These are phyloP conservation scores for Cajanus cajan DNA, from an alignment of 306 rosid species.

Conservation along the genomic window DNA sequence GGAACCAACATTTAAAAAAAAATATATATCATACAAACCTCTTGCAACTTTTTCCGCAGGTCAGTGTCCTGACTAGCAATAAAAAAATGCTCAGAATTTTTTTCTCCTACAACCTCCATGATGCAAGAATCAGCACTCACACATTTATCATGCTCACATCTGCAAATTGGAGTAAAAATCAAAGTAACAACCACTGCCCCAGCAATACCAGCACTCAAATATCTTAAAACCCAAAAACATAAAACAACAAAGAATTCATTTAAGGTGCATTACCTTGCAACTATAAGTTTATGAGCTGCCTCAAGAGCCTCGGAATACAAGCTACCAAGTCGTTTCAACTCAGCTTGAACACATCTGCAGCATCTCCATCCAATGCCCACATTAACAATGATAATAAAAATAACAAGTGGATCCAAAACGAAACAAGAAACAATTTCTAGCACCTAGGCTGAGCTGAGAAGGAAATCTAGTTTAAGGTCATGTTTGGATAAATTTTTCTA, in stretches of 20 bases:
- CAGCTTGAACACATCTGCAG: conserved; percentile 65
- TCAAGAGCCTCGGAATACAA: conserved; percentile 52
- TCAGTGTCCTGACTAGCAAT: conserved; percentile 74
- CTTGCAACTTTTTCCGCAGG: conserved; percentile 54
- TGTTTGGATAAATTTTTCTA: too few relatives aligned
- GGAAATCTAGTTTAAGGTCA: neutral
- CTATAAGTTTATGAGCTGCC: conserved; percentile 56
- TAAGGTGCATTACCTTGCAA: conserved; percentile 52
- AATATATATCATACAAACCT: conserved; percentile 40
- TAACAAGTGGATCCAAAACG: neutral
- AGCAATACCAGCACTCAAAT: neutral
- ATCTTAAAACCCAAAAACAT: conserved; percentile 13
- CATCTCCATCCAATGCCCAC: conserved; percentile 16
- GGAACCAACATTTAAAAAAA: neutral
- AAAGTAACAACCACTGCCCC: neutral
- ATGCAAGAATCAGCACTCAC: conserved; percentile 61
- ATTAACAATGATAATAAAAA: neutral
- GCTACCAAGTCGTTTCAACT: conserved; percentile 65
- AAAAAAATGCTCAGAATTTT: conserved; percentile 77
- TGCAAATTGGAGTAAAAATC: conserved; percentile 35
- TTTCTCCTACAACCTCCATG: conserved; percentile 62
- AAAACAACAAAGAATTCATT: neutral
- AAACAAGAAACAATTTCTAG: neutral
- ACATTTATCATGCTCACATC: conserved; percentile 68
- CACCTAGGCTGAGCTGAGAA: neutral